Percentiles rank a stretch among this genome's conserved stretches.
phyloP scores from a whole-genome alignment of 2,329 filamentous ascomycete genomes.

The Epichloe brachyelytri region DNA sequence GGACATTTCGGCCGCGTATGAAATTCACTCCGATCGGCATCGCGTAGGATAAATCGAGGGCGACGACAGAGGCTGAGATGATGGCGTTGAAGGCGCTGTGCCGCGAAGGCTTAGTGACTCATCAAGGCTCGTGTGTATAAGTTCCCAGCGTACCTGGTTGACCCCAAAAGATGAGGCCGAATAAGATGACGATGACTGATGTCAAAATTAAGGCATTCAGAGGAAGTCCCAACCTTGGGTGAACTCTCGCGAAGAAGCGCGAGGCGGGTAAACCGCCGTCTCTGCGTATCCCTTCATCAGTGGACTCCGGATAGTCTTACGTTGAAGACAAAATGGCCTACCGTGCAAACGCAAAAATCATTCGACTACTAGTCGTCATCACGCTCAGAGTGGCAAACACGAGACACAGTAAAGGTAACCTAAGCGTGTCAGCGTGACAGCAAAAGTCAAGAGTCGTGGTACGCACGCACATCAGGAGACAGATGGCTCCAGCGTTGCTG shows the following conservation, averaged over 20 bases:
- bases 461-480: slow-evolving; percentile 43
- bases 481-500: slow-evolving; percentile 47
- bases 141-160: slow-evolving; percentile 19
- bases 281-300: background rate
- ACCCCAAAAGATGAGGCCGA: slow-evolving; percentile 61
- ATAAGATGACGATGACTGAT: slow-evolving; percentile 47
- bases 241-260: slow-evolving; percentile 45
- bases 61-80: slow-evolving; percentile 56
- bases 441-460: background rate
- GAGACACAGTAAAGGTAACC: slow-evolving; percentile 46
- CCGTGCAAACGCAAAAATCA: slow-evolving; percentile 51
- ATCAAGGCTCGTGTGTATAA: too few relatives aligned
- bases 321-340: slow-evolving; percentile 19
- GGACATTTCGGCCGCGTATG: slow-evolving; percentile 47
- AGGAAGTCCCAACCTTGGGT: slow-evolving; percentile 48
- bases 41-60: slow-evolving; percentile 59
- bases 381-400: slow-evolving; percentile 50
- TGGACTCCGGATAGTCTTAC: too few relatives aligned
- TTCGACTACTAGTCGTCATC: slow-evolving; percentile 53
- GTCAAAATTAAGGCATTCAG: slow-evolving; percentile 54
- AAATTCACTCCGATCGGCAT: slow-evolving; percentile 62
- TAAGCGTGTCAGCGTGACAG: background rate
- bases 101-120: background rate
- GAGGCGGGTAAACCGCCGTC: slow-evolving; percentile 56
- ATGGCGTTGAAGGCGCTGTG: slow-evolving; percentile 57